Evolutionary conservation across 1,284 basidiomycete genomes (phyloP).

Genomic region (Ustanciosporium gigantosporum): DNA sequence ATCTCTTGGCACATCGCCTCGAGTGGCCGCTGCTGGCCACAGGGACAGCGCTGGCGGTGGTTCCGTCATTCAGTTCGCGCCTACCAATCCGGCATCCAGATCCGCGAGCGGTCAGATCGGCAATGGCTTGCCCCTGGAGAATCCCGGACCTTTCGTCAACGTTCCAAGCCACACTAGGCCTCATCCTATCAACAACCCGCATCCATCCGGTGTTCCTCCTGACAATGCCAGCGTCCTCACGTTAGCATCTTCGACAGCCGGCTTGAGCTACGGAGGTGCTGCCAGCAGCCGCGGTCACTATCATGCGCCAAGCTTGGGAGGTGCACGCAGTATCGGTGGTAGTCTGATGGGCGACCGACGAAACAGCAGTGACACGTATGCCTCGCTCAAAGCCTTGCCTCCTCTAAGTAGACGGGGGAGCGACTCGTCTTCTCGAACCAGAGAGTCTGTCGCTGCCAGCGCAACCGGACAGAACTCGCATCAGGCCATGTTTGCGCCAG

Average conservation of each 20-base stretch:
- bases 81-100: constrained; percentile 14
- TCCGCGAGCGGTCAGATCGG: constrained; percentile 13
- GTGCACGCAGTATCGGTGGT: constrained; percentile 47
- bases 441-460: constrained; percentile 40
- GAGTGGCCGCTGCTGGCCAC: not conserved
- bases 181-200: constrained; percentile 91
- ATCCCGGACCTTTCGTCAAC: constrained; percentile 24
- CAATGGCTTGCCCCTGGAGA: constrained; percentile 9
- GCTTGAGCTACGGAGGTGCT: constrained; percentile 41
- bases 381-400: constrained; percentile 52
- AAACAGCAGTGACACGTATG: constrained; percentile 51
- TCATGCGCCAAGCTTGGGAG: constrained; percentile 42
- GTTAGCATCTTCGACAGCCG: constrained; percentile 79
- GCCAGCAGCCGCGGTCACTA: constrained; percentile 32
- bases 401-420: constrained; percentile 54
- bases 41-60: not conserved
- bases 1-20: constrained; percentile 16
- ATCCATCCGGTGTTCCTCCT: constrained; percentile 81
- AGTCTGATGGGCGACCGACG: constrained; percentile 51
- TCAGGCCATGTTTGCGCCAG: constrained; percentile 36
- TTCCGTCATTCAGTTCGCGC: constrained; percentile 15
- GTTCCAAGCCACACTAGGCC: constrained; percentile 80
- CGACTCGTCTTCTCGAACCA: constrained; percentile 44
- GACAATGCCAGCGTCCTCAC: constrained; percentile 92
- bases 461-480: constrained; percentile 46